These are phyloP conservation scores for Calonectria fujianensis DNA, from an alignment of 2,329 filamentous ascomycete genomes.

Conservation along the genomic window DNA sequence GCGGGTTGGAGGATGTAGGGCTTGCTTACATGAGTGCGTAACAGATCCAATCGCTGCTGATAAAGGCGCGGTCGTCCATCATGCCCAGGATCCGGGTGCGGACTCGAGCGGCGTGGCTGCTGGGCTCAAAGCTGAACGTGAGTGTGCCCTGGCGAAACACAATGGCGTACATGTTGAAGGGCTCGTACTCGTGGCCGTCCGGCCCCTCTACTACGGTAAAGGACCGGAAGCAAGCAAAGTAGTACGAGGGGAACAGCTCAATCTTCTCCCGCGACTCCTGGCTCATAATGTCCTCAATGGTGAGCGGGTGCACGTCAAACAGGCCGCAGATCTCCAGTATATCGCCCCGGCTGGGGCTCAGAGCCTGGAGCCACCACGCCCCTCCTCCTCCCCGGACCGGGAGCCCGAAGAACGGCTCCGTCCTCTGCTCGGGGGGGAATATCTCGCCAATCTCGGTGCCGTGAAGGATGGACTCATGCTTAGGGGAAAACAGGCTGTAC, in stretches of 20 bases:
- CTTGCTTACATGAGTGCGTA: slow-evolving; percentile 91
- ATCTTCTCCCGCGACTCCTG: slow-evolving; percentile 99
- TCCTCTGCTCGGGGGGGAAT: slow-evolving; percentile 89
- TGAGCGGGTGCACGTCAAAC: slow-evolving; percentile 96
- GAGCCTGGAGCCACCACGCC: slow-evolving; percentile 99
- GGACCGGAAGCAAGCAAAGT: slow-evolving; percentile 97
- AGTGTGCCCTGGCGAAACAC: slow-evolving; percentile 98
- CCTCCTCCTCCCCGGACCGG: slow-evolving; percentile 75
- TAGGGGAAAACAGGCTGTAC: slow-evolving; percentile 98
- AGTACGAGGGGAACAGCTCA: slow-evolving; percentile 97
- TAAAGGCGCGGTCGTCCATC: slow-evolving; percentile 93
- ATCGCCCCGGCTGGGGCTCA: slow-evolving; percentile 92
- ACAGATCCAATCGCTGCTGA: slow-evolving; percentile 99
- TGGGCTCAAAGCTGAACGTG: slow-evolving; percentile 94
- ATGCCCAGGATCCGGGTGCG: slow-evolving; percentile 93
- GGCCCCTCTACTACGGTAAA: slow-evolving; percentile 88
- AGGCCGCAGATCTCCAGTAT: slow-evolving; percentile 93
- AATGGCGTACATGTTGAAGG: slow-evolving; percentile 96
- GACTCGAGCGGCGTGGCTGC: slow-evolving; percentile 90
- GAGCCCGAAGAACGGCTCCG: slow-evolving; percentile 87
- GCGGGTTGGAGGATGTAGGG: too few relatives aligned
- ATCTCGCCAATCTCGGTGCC: slow-evolving; percentile 93
- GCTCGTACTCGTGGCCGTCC: slow-evolving; percentile 88
- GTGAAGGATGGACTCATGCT: slow-evolving; percentile 94
- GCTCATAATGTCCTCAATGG: slow-evolving; percentile 95